Evolutionary conservation across 192 early-diverging fungal species (phyloP), one percentile per base, ranked within the genome.

Genomic region (Coemansia sp.): DNA sequence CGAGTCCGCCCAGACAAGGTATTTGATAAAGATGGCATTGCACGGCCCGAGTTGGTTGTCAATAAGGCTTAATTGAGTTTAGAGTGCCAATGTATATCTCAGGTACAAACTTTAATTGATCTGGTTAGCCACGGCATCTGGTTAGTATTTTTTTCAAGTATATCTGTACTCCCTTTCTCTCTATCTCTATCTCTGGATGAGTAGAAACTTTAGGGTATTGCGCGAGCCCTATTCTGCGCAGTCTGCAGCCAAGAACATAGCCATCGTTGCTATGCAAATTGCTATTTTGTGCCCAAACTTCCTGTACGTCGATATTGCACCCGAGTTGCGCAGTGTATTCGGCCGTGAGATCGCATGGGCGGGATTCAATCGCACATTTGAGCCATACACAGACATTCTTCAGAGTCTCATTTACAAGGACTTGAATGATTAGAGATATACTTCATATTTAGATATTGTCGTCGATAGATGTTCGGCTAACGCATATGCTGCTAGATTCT

Each of bases 1-100:
- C 60, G 82, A 9, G 62, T 84, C 20, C 73, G 74, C 12, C 82
- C 82, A 36, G 72, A 80, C 24, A 71, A 75, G 44, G 77, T 75
- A 27, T 84, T 84, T 63, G 70, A 61, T 49, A 20, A 69, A 2
- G 73, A 77, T 31, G 76, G 72, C 31, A 67, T 78, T 50, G 73
- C 78, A 8, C 78, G 70, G 10, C 36, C 61, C 1, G 61, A 61
- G 36, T 7, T 63, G 34, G 5, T 63, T 36, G 62, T 11, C 38
- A 63, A 18, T 12, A 63, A n/a, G 22, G 20, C n/a, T 22, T 63
- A 63, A 10, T 22, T n/a, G 9, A 22, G 16, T 36, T 39, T 38
- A 63, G 62, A 18, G 40, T 16, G 12, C 3, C 9, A 38, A 38
- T 38, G 41, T 13, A 15, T 43, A 43, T 15, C 15, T 43, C 15